Conservation (phyloP, 1,284 basidiomycete genomes). For the Rhodotorula sp. region DNA sequence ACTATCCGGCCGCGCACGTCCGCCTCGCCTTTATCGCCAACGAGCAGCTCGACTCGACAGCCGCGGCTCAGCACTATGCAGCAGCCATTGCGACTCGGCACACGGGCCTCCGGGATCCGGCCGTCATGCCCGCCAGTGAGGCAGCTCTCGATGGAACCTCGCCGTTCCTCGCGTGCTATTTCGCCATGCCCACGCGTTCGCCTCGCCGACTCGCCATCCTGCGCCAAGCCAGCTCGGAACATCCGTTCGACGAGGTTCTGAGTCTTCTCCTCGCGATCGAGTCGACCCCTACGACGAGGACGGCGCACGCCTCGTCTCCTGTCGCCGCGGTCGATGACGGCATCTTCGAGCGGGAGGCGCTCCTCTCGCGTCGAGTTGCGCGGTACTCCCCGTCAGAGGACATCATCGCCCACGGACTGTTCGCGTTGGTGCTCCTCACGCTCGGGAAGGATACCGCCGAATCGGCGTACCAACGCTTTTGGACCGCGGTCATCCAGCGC, state of each 20-base stretch:
- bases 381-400: constrained; percentile 6
- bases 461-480: neutral
- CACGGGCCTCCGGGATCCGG: constrained; percentile 13
- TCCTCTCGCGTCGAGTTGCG: constrained; percentile 2
- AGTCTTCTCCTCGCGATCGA: constrained; percentile 15
- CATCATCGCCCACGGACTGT: constrained; percentile 9
- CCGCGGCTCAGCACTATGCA: constrained; percentile 1
- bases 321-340: neutral
- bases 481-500: neutral
- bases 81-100: constrained; percentile 2
- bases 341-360: neutral
- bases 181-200: neutral
- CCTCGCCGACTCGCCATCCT: constrained; percentile 10
- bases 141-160: constrained; percentile 7
- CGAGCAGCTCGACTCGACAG: constrained; percentile 19
- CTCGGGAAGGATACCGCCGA: neutral
- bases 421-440: constrained; percentile 8
- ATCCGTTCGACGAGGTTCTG: constrained; percentile 20
- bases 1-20: constrained; percentile 34
- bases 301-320: neutral
- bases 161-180: constrained; percentile 16
- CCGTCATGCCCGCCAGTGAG: neutral
- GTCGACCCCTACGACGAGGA: neutral
- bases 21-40: constrained; percentile 29
- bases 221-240: neutral